phyloP scores from a whole-genome alignment of 192 early-diverging fungal species.

The Mortierella hygrophila region DNA sequence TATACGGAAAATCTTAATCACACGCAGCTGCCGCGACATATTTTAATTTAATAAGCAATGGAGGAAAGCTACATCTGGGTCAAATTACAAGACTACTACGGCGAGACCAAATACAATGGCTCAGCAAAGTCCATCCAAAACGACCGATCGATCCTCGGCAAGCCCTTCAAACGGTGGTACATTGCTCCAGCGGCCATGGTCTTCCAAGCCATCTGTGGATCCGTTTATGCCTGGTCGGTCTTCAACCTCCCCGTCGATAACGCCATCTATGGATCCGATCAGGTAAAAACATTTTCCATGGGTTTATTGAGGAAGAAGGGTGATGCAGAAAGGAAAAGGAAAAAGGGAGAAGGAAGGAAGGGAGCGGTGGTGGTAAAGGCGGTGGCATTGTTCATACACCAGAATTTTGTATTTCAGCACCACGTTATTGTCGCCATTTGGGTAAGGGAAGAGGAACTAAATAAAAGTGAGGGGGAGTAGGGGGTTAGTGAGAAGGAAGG shows the following conservation, averaged over 20 bases:
- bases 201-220: slow-evolving; percentile 75
- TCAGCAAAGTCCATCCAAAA: slow-evolving; percentile 41
- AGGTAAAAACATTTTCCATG: slow-evolving; percentile 15
- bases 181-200: slow-evolving; percentile 70
- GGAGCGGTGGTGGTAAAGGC: not conserved
- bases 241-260: slow-evolving; percentile 71
- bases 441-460: not conserved
- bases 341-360: not conserved
- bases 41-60: slow-evolving; percentile 16
- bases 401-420: not conserved
- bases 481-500: not conserved
- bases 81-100: slow-evolving; percentile 45
- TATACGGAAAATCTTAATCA: no score
- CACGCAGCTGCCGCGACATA: not conserved
- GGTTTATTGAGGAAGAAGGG: not conserved
- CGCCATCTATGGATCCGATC: slow-evolving; percentile 52
- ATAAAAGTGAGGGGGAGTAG: not conserved
- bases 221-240: slow-evolving; percentile 78
- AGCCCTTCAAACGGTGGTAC: slow-evolving; percentile 69
- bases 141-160: slow-evolving; percentile 39
- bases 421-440: not conserved
- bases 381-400: not conserved
- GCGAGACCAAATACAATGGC: slow-evolving; percentile 52
- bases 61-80: slow-evolving; percentile 48
- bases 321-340: not conserved